phyloP scores from a whole-genome alignment of 2,329 filamentous ascomycete genomes.

The Chaetomium sp. region DNA sequence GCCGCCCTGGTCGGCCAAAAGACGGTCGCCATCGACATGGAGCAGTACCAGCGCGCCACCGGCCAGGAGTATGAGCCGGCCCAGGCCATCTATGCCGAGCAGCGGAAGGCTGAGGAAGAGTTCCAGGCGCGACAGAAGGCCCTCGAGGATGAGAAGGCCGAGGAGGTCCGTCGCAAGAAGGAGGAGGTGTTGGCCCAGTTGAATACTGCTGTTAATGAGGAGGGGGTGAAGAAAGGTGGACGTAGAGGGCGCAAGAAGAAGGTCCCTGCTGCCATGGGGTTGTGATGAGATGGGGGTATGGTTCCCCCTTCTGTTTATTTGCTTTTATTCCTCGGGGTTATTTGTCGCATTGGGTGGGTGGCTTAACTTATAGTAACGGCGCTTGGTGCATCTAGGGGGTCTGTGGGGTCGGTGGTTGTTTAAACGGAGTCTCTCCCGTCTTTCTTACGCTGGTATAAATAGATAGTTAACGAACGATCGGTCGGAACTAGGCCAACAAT shows the following conservation, averaged over 20 bases:
- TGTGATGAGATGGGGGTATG: background rate
- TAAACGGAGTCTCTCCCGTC: no score
- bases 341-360: background rate
- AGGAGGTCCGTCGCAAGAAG: slow-evolving; percentile 41
- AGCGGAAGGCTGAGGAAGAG: slow-evolving; percentile 35
- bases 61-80: slow-evolving; percentile 49
- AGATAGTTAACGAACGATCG: no score
- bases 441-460: no score
- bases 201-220: slow-evolving; percentile 10
- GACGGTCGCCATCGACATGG: slow-evolving; percentile 51
- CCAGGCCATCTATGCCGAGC: slow-evolving; percentile 50
- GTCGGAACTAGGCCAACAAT: no score
- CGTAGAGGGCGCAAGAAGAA: slow-evolving; percentile 13
- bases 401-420: background rate
- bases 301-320: background rate
- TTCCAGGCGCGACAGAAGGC: slow-evolving; percentile 41
- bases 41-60: slow-evolving; percentile 52
- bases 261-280: slow-evolving; percentile 2
- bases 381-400: background rate
- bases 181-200: slow-evolving; percentile 39
- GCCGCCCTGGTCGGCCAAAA: slow-evolving; percentile 56
- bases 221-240: slow-evolving; percentile 7
- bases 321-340: background rate
- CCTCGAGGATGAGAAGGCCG: slow-evolving; percentile 42
- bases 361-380: background rate